Base-by-base conservation (phyloP, 2,329 filamentous ascomycete genomes). In the Ophiocordyceps camponoti-leonardi region DNA sequence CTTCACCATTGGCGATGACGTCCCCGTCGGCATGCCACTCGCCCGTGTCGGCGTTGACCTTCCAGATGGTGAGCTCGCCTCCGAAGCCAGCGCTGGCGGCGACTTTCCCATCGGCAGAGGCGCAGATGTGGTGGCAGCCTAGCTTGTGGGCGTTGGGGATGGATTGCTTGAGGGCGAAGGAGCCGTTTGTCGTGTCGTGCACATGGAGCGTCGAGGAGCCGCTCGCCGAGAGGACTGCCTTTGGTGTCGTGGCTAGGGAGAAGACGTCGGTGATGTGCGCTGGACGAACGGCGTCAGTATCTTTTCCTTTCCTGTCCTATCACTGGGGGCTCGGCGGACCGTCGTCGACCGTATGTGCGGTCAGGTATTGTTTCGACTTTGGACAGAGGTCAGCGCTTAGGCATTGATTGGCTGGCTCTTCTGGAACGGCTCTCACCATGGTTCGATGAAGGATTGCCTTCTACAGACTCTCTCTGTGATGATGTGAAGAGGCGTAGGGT, bases 341-440 rank as follows among this genome's bases (percentile, higher is more conserved):
- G 69, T 87, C 77, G 61, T 94, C 84, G 61, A 94, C 77, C 41
- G 87, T 90, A 63, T 94, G 86, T 53, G 83, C 83, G 57, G 90
- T 93, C 50, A 98, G 76, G 62, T 95, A 98, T 81, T 96, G 92
- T 69, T 96, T 96, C 46, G 92, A 98, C 92, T 95, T 49, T 48
- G 18, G 10, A 42, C 10, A 3, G 12, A 12, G 16, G 37, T 45
- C 6, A 45, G 37, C 37, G 2, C 10, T 8, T 3, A 20, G 3
- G 30, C 13, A 5, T n/a, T 18, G 33, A 12, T 35, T n/a, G 10
- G 18, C n/a, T n/a, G n/a, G n/a, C n/a, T n/a, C 18, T 20, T 8
- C 12, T 22, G 13, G 41, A 42, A 6, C 18, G 22, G 22, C 41
- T 23, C 44, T 37, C 7, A 43, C 44, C 44, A 46, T 46, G n/a